A percentile compares a stretch with the other conserved stretches of the same genome.
Conservation (phyloP, 2,329 filamentous ascomycete species). For the Aspergillus ochraceus region DNA sequence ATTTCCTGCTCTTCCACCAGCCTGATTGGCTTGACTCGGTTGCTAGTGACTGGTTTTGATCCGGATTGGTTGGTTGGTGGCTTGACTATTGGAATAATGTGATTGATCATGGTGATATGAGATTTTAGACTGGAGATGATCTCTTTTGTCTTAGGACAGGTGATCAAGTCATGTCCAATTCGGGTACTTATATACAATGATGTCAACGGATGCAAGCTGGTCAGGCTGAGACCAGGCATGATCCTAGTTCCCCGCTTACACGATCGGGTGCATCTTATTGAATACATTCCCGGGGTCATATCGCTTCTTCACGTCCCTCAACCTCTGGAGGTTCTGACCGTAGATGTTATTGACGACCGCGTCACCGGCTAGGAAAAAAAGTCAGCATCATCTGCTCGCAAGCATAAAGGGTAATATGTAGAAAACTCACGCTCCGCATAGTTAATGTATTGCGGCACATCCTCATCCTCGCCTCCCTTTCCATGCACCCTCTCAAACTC, state of each 20-base stretch:
- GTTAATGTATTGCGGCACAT: constrained; percentile 38
- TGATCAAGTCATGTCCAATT: no score
- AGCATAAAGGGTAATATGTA: not conserved
- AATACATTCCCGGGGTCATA: constrained; percentile 52
- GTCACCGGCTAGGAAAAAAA: constrained; percentile 28
- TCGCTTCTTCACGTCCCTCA: constrained; percentile 46
- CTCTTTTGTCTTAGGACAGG: no score
- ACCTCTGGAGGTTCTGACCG: constrained; percentile 43
- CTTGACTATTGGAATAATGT: no score
- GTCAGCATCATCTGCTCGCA: no score
- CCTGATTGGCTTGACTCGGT: no score
- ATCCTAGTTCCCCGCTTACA: not conserved
- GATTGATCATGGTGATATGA: no score
- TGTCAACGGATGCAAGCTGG: no score
- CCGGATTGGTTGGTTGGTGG: no score
- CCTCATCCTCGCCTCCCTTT: not conserved
- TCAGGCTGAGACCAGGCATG: no score
- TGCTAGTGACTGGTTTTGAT: no score
- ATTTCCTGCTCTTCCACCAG: not conserved
- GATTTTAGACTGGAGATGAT: no score
- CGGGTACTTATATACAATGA: no score
- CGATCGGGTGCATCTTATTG: constrained; percentile 39
- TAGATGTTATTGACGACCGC: constrained; percentile 42
- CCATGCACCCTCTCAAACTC: constrained; percentile 19
- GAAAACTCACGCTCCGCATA: constrained; percentile 33